Evolutionary conservation across 164 flowering plant species (phyloP).

Genomic region (Stephania japonica): DNA sequence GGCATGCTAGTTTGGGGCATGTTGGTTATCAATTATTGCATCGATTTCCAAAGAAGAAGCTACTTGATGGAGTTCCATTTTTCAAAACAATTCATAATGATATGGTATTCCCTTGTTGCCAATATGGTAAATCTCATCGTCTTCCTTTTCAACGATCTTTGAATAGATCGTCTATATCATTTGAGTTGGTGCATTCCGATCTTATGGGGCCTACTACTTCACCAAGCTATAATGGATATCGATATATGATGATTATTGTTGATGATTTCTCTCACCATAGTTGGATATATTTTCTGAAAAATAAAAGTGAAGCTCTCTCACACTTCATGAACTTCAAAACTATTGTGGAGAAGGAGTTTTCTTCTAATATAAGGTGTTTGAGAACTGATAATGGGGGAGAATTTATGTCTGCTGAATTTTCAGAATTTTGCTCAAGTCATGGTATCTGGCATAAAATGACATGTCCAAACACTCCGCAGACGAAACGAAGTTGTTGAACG

Average conservation of each 20-base stretch:
- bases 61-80: constrained; percentile 5
- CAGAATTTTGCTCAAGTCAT: too few relatives aligned
- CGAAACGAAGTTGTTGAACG: too few relatives aligned
- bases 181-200: too few relatives aligned
- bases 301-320: too few relatives aligned
- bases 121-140: constrained; percentile 21
- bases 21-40: constrained; percentile 19
- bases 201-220: constrained; percentile 8
- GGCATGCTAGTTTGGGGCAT: too few relatives aligned
- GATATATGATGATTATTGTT: constrained; percentile 10
- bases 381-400: too few relatives aligned
- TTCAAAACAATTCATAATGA: constrained; percentile 9
- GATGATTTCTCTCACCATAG: constrained; percentile 22
- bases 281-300: constrained; percentile 17
- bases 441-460: too few relatives aligned
- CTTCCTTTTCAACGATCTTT: constrained; percentile 18
- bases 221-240: neutral
- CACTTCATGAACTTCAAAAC: too few relatives aligned
- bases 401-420: too few relatives aligned
- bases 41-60: constrained; percentile 17
- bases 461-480: too few relatives aligned
- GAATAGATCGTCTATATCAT: neutral
- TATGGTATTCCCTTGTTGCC: constrained; percentile 18
- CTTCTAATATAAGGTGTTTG: too few relatives aligned
- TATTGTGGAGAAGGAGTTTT: too few relatives aligned